Evolutionary conservation across 208 protist genomes (phyloP).

Genomic region (Polymyxa betae): DNA sequence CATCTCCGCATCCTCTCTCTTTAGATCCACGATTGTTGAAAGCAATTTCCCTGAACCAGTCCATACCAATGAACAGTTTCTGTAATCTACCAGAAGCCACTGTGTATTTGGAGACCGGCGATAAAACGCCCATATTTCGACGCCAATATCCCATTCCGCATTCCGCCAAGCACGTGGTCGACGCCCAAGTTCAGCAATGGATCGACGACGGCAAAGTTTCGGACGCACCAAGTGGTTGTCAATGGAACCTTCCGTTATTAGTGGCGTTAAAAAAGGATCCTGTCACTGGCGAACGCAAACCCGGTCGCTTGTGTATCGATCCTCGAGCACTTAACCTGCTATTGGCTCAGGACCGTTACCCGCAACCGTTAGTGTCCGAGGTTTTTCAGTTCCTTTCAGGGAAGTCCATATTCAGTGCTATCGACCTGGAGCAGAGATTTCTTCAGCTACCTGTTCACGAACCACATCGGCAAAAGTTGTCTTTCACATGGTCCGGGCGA

Average conservation of each 20-base stretch:
- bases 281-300: not conserved
- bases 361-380: not conserved
- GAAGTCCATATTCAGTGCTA: not conserved
- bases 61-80: not conserved
- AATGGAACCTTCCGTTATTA: not conserved
- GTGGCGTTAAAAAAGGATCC: not conserved
- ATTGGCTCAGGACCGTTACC: not conserved
- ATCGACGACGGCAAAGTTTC: not conserved
- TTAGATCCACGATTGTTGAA: not conserved
- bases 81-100: not conserved
- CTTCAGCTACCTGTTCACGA: not conserved
- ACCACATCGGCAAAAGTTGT: not conserved
- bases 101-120: not conserved
- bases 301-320: not conserved
- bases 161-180: not conserved
- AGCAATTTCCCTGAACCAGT: not conserved
- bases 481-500: not conserved
- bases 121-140: not conserved
- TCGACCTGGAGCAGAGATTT: not conserved
- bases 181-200: not conserved
- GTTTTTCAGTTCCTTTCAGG: not conserved
- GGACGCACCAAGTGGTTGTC: not conserved
- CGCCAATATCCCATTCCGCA: not conserved
- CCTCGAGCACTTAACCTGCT: not conserved
- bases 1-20: not conserved